Conservation (phyloP, 306 rosid species). For the Abrus precatorius region DNA sequence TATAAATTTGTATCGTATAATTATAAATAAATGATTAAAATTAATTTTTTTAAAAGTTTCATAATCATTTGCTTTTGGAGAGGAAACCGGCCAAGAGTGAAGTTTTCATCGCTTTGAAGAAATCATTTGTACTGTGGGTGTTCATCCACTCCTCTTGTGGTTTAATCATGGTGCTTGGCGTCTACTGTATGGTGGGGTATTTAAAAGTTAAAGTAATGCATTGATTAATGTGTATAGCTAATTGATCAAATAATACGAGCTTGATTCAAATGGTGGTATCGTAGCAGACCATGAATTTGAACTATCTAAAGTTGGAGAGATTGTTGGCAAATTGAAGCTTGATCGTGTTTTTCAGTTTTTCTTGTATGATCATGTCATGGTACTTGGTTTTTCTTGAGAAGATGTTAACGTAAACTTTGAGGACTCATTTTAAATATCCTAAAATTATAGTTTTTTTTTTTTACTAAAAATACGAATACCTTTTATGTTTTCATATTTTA, state of each 20-base stretch:
- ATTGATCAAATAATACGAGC: slow-evolving; percentile 15
- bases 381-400: background rate
- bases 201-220: slow-evolving; percentile 10
- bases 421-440: no score
- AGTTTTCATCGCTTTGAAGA: slow-evolving; percentile 30
- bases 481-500: no score
- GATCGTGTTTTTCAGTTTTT: slow-evolving; percentile 8
- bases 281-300: background rate
- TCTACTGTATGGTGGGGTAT: background rate
- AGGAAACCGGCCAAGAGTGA: no score
- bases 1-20: no score
- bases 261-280: background rate
- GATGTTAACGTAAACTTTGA: no score
- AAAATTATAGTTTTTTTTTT: no score
- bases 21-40: no score
- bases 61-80: background rate
- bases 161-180: slow-evolving; percentile 28
- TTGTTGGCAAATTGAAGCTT: background rate
- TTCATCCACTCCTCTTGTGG: slow-evolving; percentile 10
- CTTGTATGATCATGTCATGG: background rate
- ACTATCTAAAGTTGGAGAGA: background rate
- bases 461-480: no score
- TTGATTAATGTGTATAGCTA: background rate
- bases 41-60: no score
- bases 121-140: slow-evolving; percentile 7